These are phyloP conservation scores for Musa balbisiana DNA, from an alignment of 202 grass and related monocot genomes.

Conservation along the genomic window DNA sequence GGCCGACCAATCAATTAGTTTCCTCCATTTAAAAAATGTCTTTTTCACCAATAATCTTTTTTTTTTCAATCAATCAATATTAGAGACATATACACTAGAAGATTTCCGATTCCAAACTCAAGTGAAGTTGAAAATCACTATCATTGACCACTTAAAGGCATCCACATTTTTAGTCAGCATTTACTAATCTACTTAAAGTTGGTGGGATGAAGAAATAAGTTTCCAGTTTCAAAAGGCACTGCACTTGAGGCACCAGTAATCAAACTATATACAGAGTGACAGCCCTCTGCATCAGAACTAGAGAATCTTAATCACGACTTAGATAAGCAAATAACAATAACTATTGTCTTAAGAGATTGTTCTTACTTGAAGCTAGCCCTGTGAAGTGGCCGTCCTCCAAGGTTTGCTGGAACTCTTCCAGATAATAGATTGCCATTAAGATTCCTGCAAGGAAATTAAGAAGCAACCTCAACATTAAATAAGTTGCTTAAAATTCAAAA, in stretches of 20 bases:
- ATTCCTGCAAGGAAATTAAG: slow-evolving; percentile 40
- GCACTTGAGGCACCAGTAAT: background rate
- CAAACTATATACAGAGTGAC: background rate
- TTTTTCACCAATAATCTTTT: no score
- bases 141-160: background rate
- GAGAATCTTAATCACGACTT: background rate
- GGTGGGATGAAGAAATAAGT: background rate
- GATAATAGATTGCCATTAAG: slow-evolving; percentile 87
- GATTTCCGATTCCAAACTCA: no score
- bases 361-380: slow-evolving; percentile 96
- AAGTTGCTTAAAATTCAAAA: background rate
- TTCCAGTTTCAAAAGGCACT: background rate
- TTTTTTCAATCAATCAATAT: no score
- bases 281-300: background rate
- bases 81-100: no score
- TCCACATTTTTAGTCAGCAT: background rate
- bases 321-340: background rate
- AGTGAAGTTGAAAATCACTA: no score
- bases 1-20: no score
- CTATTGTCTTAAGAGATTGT: background rate
- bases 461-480: background rate
- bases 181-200: background rate
- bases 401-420: slow-evolving; percentile 72
- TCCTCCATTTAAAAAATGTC: no score
- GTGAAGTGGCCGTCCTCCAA: slow-evolving; percentile 91